Base-by-base conservation (phyloP, 768 basidiomycete genomes). In the Boletus tylopilopsis region DNA sequence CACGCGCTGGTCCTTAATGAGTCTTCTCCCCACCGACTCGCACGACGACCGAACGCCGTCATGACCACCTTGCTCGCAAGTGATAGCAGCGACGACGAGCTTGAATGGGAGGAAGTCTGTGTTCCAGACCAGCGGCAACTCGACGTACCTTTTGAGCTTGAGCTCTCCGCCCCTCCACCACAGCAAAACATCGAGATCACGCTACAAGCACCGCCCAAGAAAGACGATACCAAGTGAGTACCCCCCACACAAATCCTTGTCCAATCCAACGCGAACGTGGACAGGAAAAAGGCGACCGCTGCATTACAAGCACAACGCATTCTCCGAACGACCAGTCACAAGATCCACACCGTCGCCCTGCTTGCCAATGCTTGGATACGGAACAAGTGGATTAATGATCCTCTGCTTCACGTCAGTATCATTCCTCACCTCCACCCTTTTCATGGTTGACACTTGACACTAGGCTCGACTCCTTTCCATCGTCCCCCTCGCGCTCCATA, bases 391-490 rank as follows among this genome's bases (percentile, higher is more conserved):
- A 60, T 91, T 13, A 93, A 90, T 46, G 90, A 96, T 58, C 69
- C 74, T 2, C 70, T 95, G 11, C 72, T 98, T 24, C 92, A 95
- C 60, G 94, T 93, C 62, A 44, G 82, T 70, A 16, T 24, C 33
- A 21, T 37, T 11, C 24, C 4, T 30, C 29, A 30, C 13, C 29
- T 11, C 2, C 29, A 16, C 12, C 33, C 35, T n/a, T 22, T 36
- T 35, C 2, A 7, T 3, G n/a, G 49, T 56, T 24, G 55, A 56
- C 47, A 45, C 39, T 34, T 49, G 29, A 7, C 34, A 43, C 29
- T 54, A 96, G 93, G 94, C 93, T 8, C 82, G 96, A 7, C 75
- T 98, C 23, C 73, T 98, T 45, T 97, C 94, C 8, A 66, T 94
- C 35, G 83, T 88, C 0, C 96, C 96, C 1, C 74, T 94, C 22